Evolutionary conservation across 768 basidiomycete species (phyloP).

Genomic region (Pholiota microspora): DNA sequence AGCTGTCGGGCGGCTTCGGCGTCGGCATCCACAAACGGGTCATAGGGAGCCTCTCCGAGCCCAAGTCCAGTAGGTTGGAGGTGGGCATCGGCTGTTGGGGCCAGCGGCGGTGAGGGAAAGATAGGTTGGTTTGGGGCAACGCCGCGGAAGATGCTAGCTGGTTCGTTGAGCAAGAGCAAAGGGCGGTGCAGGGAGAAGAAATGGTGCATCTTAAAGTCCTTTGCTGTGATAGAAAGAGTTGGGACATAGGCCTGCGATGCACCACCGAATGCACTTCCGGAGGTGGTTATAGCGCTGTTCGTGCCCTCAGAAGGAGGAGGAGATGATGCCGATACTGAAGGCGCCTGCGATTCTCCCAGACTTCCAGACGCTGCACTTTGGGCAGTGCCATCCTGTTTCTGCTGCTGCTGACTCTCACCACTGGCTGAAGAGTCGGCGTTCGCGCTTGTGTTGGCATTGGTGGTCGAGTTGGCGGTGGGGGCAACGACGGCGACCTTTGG

Average conservation of each 20-base stretch:
- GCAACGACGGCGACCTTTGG: conserved; percentile 46
- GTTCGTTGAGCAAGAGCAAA: conserved; percentile 65
- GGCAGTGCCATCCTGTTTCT: conserved; percentile 1
- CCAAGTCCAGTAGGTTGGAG: conserved; percentile 1
- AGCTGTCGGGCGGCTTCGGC: conserved; percentile 79
- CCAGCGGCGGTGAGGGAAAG: conserved; percentile 11
- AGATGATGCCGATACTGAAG: not conserved
- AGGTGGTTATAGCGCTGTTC: not conserved
- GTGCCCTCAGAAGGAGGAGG: not conserved
- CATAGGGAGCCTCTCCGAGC: conserved; percentile 28
- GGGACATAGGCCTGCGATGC: conserved; percentile 17
- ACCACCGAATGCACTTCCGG: conserved; percentile 8
- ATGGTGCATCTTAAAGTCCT: conserved; percentile 78
- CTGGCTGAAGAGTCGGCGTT: conserved; percentile 13
- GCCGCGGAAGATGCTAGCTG: conserved; percentile 48
- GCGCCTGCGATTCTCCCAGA: not conserved
- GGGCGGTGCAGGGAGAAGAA: conserved; percentile 85
- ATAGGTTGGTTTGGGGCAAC: conserved; percentile 27
- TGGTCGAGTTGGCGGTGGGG: conserved; percentile 26
- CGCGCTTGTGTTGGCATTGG: conserved; percentile 15
- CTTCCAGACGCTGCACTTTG: not conserved
- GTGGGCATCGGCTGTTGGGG: not conserved
- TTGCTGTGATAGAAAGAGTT: conserved; percentile 59
- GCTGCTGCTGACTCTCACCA: conserved; percentile 7
- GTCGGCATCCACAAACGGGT: conserved; percentile 66